Conservation (phyloP, 306 rosid genomes). For the Sophora flavescens region DNA sequence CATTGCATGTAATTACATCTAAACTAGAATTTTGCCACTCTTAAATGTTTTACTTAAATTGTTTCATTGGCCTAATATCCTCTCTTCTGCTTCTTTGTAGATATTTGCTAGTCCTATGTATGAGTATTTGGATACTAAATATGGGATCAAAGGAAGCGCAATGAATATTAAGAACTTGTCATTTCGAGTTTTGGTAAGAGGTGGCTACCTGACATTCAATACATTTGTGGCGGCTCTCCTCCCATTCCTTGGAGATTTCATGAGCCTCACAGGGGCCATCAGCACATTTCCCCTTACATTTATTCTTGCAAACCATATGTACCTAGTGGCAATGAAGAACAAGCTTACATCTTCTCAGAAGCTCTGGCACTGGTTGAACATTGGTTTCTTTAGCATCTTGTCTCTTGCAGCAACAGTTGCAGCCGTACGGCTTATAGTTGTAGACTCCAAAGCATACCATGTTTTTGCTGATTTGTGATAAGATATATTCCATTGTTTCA, state of each 20-base stretch:
- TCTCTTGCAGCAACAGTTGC: constrained; percentile 75
- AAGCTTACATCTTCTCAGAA: constrained; percentile 54
- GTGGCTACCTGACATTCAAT: constrained; percentile 79
- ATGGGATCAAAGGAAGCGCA: constrained; percentile 78
- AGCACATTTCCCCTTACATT: constrained; percentile 95
- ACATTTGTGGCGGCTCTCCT: constrained; percentile 78
- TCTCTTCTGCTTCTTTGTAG: constrained; percentile 46
- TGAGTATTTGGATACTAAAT: constrained; percentile 80
- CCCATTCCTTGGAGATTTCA: constrained; percentile 97
- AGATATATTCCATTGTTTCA: constrained; percentile 1
- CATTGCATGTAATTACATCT: constrained; percentile 73
- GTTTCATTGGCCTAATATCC: constrained; percentile 25
- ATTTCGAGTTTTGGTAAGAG: constrained; percentile 71
- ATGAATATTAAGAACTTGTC: constrained; percentile 62
- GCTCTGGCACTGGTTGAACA: constrained; percentile 90
- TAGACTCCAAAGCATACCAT: constrained; percentile 83
- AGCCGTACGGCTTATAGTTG: constrained; percentile 78
- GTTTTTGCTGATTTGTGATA: constrained; percentile 81
- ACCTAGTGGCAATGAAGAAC: constrained; percentile 74
- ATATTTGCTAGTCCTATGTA: constrained; percentile 98
- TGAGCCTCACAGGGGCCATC: constrained; percentile 96
- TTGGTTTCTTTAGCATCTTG: constrained; percentile 67
- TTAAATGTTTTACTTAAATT: constrained; percentile 7
- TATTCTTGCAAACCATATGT: constrained; percentile 97
- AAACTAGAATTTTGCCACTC: constrained; percentile 27